Evolutionary conservation across 345 rosid genomes (phyloP).

Genomic region (Euphorbia lathyris): DNA sequence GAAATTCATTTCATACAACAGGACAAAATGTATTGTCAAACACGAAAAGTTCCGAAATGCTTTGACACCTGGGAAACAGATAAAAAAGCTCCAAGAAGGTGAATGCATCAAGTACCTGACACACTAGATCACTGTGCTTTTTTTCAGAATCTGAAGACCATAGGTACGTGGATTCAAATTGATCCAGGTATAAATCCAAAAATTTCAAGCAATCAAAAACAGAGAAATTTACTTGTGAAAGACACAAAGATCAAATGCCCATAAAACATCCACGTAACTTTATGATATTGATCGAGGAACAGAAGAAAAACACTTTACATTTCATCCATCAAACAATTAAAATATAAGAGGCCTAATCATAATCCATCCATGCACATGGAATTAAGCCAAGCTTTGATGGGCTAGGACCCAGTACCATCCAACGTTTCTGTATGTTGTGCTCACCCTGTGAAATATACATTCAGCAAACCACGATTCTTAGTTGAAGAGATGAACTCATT

Average conservation of each 20-base stretch:
- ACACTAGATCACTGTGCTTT: constrained; percentile 29
- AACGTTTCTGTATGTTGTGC: constrained; percentile 21
- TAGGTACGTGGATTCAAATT: constrained; percentile 37
- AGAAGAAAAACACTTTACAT: constrained; percentile 28
- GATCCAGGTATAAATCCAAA: constrained; percentile 37
- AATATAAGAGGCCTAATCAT: constrained; percentile 20
- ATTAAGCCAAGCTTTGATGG: constrained; percentile 17
- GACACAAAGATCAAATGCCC: constrained; percentile 29
- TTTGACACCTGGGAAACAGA: background rate
- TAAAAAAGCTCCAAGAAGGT: constrained; percentile 13
- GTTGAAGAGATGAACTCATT: constrained; percentile 13
- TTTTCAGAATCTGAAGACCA: constrained; percentile 27
- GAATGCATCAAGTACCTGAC: constrained; percentile 32
- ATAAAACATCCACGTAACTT: constrained; percentile 13
- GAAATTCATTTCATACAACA: constrained; percentile 11
- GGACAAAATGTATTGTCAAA: constrained; percentile 5
- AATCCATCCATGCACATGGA: constrained; percentile 20
- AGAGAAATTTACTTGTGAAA: constrained; percentile 23
- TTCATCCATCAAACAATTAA: constrained; percentile 26
- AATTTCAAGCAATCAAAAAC: constrained; percentile 21
- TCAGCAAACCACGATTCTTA: constrained; percentile 5
- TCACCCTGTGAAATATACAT: constrained; percentile 24
- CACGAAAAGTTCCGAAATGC: constrained; percentile 5
- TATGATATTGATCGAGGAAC: constrained; percentile 28
- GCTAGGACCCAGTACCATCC: constrained; percentile 25